Base-by-base conservation (phyloP, 2,329 filamentous ascomycete species). In the Bipolaris sorokiniana region DNA sequence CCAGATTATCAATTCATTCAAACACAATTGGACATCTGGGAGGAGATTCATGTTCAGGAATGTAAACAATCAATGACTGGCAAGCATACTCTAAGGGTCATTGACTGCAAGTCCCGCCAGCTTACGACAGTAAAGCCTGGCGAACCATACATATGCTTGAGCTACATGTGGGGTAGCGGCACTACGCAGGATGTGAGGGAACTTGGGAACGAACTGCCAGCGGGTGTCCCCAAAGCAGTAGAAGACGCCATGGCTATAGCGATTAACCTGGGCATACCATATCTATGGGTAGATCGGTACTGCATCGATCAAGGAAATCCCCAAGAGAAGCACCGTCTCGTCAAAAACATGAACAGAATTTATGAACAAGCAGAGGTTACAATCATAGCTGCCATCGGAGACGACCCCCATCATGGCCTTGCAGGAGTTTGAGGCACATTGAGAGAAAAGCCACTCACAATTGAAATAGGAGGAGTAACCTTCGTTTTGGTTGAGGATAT, bases 301-400 rank as follows among this genome's bases (percentile, higher is more conserved):
- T 61, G 51, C 11, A 58, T 61, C 20, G 36, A 55, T 16, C 58
- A 55, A 16, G 11, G 11, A 16, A 18, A 45, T 16, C 3, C 18
- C 3, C 11, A 51, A 7, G 48, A 47, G 2, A 58, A 50, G 26
- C 51, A 58, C 26, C n/a, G 18, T 22, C 7, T 37, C 11, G 55
- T 63, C 13, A 42, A n/a, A 11, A 50, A 61, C 15, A 65, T 65
- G 62, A 58, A 50, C n/a, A 18, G n/a, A 3, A 58, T 65, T 20
- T 65, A 61, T 16, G 18, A 40, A 9, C 36, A 41, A 3, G 57
- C 57, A 15, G 20, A 49, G 10, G 5, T 61, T 7, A 63, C 58
- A 1, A 63, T 65, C 15, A 54, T 65, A 22, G 57, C 58, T 23
- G 50, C 55, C 0, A 22, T 45, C 7, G 54, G 60, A 13, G 28